Percentiles rank a stretch among this genome's conserved stretches.
Evolutionary conservation across 768 basidiomycete genomes (phyloP).

Genomic region (Rhizopogon vinicolor): DNA sequence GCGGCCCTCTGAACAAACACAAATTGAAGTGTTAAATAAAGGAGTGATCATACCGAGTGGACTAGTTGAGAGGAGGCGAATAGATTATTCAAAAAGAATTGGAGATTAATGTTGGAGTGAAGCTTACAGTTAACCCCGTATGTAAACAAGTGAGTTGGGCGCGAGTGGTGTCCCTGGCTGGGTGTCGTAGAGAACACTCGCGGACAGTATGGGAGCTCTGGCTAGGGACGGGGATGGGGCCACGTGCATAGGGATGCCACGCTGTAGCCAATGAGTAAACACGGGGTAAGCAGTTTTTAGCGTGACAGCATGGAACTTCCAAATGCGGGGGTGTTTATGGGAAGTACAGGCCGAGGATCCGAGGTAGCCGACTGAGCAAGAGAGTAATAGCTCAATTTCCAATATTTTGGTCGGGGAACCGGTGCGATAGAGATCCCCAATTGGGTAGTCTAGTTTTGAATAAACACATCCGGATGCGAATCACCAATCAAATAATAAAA

Average conservation of each 20-base stretch:
- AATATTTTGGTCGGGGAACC: conserved; percentile 22
- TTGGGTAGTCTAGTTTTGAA: conserved; percentile 13
- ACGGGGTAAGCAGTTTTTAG: conserved; percentile 13
- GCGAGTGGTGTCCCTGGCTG: not conserved
- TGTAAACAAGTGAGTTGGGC: not conserved
- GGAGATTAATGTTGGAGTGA: too few species aligned
- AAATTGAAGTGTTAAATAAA: not conserved
- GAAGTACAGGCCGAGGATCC: conserved; percentile 22
- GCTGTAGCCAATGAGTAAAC: not conserved
- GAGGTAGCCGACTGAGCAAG: conserved; percentile 26
- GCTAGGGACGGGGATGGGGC: conserved; percentile 17
- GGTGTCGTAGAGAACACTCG: not conserved
- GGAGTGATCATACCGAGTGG: not conserved
- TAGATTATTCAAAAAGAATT: conserved; percentile 4
- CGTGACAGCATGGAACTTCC: conserved; percentile 21
- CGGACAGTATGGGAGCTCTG: not conserved
- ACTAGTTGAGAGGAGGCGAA: not conserved
- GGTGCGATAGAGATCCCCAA: conserved; percentile 17
- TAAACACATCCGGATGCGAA: conserved; percentile 24
- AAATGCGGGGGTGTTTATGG: not conserved
- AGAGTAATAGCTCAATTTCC: conserved; percentile 28
- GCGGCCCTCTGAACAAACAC: too few species aligned
- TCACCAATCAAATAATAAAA: conserved; percentile 34
- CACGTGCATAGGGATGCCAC: conserved; percentile 4
- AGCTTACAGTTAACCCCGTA: not conserved